Evolutionary conservation across 257 asterid species (phyloP).

Genomic region (Nicotiana attenuata): DNA sequence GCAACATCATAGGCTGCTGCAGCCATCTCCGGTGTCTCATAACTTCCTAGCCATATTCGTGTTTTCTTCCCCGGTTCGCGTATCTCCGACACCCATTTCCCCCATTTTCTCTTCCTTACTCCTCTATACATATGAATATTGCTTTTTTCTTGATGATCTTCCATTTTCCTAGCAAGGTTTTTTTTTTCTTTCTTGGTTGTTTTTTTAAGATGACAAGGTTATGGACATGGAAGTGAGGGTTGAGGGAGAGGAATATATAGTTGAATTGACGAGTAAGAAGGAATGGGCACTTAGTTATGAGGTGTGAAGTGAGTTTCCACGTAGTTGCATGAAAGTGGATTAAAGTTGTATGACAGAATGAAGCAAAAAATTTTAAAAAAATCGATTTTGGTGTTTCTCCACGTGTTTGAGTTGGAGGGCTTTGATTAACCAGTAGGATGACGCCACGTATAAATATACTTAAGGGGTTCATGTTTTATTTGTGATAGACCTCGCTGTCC

Average conservation of each 20-base stretch:
- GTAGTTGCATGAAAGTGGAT: conserved; percentile 59
- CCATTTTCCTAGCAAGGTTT: background rate
- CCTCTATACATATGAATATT: conserved; percentile 17
- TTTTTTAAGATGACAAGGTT: background rate
- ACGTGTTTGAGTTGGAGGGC: background rate
- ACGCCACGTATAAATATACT: background rate
- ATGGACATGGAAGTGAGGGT: background rate
- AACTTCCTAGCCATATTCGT: conserved; percentile 62
- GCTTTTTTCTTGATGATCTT: background rate
- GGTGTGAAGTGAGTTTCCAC: conserved; percentile 36
- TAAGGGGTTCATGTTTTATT: background rate
- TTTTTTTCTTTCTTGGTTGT: background rate
- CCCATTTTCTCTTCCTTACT: conserved; percentile 47
- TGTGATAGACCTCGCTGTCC: background rate
- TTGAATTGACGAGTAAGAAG: background rate
- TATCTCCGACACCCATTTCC: conserved; percentile 65
- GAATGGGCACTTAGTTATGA: conserved; percentile 5
- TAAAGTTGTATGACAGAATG: conserved; percentile 23
- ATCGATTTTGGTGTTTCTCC: background rate
- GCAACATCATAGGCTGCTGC: conserved; percentile 68
- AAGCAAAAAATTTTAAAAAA: background rate
- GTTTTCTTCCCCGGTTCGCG: conserved; percentile 49
- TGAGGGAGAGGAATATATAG: background rate
- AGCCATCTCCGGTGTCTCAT: conserved; percentile 52
- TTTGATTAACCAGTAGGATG: background rate